A percentile compares a stretch with the other conserved stretches of the same genome.
Conservation (phyloP, 192 early-diverging fungal genomes). For the Bifiguratus adelaidae region DNA sequence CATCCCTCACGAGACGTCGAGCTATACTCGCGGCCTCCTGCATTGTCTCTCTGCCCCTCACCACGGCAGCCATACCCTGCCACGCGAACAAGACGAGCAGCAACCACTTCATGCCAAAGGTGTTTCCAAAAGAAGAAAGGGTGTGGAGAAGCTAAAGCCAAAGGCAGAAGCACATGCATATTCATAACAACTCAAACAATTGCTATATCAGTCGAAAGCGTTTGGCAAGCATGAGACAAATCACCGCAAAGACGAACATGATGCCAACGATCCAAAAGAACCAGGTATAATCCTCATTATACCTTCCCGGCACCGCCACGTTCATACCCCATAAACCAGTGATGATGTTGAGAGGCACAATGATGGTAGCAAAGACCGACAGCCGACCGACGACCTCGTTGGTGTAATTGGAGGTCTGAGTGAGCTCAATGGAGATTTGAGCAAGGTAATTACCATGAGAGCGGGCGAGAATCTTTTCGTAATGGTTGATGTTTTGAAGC, state of each 20-base stretch:
- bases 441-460: slow-evolving; percentile 78
- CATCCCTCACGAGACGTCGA: too few relatives aligned
- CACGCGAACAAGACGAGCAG: too few relatives aligned
- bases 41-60: too few relatives aligned
- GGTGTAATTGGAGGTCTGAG: slow-evolving; percentile 66
- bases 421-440: slow-evolving; percentile 65
- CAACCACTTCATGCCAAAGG: too few relatives aligned
- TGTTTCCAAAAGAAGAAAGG: too few relatives aligned
- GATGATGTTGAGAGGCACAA: slow-evolving; percentile 85
- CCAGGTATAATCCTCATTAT: slow-evolving; percentile 14
- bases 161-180: too few relatives aligned
- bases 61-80: too few relatives aligned
- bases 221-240: slow-evolving; percentile 7
- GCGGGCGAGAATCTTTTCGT: slow-evolving; percentile 60
- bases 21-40: too few relatives aligned
- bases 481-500: slow-evolving; percentile 52
- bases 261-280: slow-evolving; percentile 11
- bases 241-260: slow-evolving; percentile 7
- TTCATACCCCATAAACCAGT: slow-evolving; percentile 63
- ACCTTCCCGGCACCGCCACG: slow-evolving; percentile 51
- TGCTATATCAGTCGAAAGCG: slow-evolving; percentile 5
- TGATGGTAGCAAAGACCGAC: slow-evolving; percentile 78
- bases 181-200: too few relatives aligned
- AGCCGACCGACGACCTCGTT: slow-evolving; percentile 83
- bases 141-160: too few relatives aligned